These are phyloP conservation scores for Dendrobium catenatum DNA, from an alignment of 106 monocot species.

Conservation along the genomic window DNA sequence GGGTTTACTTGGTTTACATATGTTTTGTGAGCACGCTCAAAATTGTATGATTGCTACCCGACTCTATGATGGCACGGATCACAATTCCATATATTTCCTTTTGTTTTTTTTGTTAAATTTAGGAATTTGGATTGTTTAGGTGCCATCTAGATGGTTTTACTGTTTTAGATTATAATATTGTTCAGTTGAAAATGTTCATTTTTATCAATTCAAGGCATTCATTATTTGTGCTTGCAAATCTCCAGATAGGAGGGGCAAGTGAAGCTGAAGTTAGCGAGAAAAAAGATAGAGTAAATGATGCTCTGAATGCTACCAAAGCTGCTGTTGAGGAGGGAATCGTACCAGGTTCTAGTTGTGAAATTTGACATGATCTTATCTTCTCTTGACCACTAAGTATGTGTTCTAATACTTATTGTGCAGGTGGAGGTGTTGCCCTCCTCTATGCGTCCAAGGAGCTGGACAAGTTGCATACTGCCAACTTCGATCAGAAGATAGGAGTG, in stretches of 20 bases:
- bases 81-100: neutral
- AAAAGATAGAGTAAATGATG: slow-evolving; percentile 71
- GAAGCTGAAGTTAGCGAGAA: slow-evolving; percentile 77
- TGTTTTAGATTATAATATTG: too few species aligned
- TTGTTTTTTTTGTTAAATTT: too few species aligned
- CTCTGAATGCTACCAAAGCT: slow-evolving; percentile 73
- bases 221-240: neutral
- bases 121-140: too few species aligned
- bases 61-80: neutral
- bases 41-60: too few species aligned
- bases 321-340: slow-evolving; percentile 80
- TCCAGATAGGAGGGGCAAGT: slow-evolving; percentile 73
- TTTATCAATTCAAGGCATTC: neutral
- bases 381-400: neutral
- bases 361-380: neutral
- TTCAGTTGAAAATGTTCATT: neutral
- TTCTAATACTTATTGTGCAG: slow-evolving; percentile 9
- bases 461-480: slow-evolving; percentile 60
- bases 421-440: slow-evolving; percentile 67
- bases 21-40: too few species aligned
- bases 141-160: too few species aligned
- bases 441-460: slow-evolving; percentile 60
- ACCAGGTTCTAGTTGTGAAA: slow-evolving; percentile 31
- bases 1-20: too few species aligned
- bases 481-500: slow-evolving; percentile 76